A percentile compares a stretch with the other conserved stretches of the same genome.
Evolutionary conservation across 768 basidiomycete species (phyloP).

Genomic region (Serendipita indica): DNA sequence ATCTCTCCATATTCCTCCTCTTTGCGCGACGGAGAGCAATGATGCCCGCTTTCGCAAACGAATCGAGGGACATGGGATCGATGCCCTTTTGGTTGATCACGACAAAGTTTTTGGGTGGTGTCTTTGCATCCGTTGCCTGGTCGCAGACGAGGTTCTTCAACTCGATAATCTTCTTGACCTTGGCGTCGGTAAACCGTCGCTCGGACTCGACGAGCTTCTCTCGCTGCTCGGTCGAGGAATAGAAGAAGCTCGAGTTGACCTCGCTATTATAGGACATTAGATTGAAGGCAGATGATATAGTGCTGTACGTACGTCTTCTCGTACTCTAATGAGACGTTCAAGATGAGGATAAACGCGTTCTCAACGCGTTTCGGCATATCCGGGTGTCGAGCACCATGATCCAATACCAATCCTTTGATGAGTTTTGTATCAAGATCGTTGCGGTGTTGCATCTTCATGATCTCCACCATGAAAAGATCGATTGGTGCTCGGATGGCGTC

Average conservation of each 20-base stretch:
- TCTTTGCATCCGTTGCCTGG: slow-evolving; percentile 67
- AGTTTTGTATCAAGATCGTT: slow-evolving; percentile 95
- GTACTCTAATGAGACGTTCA: slow-evolving; percentile 97
- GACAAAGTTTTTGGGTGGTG: slow-evolving; percentile 76
- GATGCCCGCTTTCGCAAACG: slow-evolving; percentile 93
- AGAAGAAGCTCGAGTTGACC: slow-evolving; percentile 99
- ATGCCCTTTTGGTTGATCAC: slow-evolving; percentile 99
- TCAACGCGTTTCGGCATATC: slow-evolving; percentile 99
- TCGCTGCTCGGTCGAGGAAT: slow-evolving; percentile 93
- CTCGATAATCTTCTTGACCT: slow-evolving; percentile 90
- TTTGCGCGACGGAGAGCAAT: slow-evolving; percentile 89
- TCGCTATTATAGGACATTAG: slow-evolving; percentile 41
- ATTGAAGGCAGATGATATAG: neutral
- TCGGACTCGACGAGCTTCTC: slow-evolving; percentile 99
- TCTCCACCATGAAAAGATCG: slow-evolving; percentile 97
- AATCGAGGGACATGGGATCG: slow-evolving; percentile 89
- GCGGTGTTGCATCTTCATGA: slow-evolving; percentile 99
- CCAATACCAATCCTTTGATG: slow-evolving; percentile 86
- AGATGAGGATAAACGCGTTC: slow-evolving; percentile 85
- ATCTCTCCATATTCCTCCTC: slow-evolving; percentile 96
- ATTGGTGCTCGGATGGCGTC: slow-evolving; percentile 77
- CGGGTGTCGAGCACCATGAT: slow-evolving; percentile 94
- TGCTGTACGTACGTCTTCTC: slow-evolving; percentile 80
- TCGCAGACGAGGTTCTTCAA: slow-evolving; percentile 95
- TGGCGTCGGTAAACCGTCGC: slow-evolving; percentile 81